phyloP scores from a whole-genome alignment of 192 early-diverging fungal species.

The Mortierella antarctica region DNA sequence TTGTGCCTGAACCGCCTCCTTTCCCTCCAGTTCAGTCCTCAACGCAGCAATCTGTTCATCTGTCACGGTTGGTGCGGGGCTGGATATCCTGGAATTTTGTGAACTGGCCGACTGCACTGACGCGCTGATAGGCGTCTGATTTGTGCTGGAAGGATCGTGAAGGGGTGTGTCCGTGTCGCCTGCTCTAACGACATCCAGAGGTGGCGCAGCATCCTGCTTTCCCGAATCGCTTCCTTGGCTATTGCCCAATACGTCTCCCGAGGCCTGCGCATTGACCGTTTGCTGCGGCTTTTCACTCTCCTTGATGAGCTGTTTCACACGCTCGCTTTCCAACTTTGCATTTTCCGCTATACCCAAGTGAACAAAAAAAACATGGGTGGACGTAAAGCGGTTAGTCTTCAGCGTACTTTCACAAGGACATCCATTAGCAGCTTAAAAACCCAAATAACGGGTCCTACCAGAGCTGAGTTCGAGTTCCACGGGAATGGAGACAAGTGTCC shows the following conservation, averaged over 20 bases:
- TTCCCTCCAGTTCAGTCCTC: slow-evolving; percentile 22
- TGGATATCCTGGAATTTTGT: not conserved
- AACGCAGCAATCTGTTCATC: slow-evolving; percentile 34
- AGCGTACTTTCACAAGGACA: not conserved
- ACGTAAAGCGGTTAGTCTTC: not conserved
- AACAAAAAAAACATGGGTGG: not conserved
- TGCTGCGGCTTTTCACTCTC: slow-evolving; percentile 27
- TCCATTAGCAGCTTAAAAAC: not conserved
- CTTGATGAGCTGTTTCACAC: slow-evolving; percentile 18
- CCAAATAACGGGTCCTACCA: slow-evolving; percentile 14
- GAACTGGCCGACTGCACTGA: slow-evolving; percentile 1
- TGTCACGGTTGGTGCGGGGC: not conserved
- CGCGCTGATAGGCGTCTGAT: not conserved
- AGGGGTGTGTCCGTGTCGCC: not conserved
- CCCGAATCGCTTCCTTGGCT: not conserved
- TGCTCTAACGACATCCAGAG: not conserved
- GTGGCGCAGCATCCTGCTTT: slow-evolving; percentile 5
- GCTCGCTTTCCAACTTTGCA: slow-evolving; percentile 29
- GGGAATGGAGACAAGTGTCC: slow-evolving; percentile 39
- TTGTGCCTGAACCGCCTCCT: slow-evolving; percentile 26
- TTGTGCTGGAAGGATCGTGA: not conserved
- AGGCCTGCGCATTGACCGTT: not conserved
- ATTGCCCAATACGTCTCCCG: not conserved
- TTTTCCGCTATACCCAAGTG: slow-evolving; percentile 22
- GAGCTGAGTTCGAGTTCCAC: slow-evolving; percentile 47